A percentile compares a stretch with the other conserved stretches of the same genome.
Conservation (phyloP, 2,329 filamentous ascomycete species). For the Elsinoe batatas region DNA sequence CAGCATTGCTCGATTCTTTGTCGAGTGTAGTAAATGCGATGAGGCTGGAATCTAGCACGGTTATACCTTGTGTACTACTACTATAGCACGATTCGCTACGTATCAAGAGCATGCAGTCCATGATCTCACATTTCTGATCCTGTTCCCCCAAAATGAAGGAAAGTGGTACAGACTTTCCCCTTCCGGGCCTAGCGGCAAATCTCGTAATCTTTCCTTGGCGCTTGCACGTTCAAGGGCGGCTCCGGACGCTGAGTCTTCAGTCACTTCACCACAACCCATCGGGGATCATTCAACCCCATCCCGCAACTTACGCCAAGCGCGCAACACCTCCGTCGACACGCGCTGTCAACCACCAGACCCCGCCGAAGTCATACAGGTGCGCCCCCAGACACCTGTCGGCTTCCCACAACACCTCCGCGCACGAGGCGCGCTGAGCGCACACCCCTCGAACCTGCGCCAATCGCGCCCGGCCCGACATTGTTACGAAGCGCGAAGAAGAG, state of each 20-base stretch:
- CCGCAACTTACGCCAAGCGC: conserved; percentile 6
- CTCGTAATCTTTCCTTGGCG: conserved; percentile 4
- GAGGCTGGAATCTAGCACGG: too few species aligned
- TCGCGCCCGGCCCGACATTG: neutral
- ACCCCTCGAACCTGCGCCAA: neutral
- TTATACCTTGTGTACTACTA: neutral
- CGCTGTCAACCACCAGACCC: neutral
- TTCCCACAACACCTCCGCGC: neutral
- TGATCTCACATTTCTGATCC: too few species aligned
- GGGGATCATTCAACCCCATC: conserved; percentile 5
- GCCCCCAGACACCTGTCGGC: neutral
- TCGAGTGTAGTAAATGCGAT: too few species aligned
- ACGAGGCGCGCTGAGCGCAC: conserved; percentile 6
- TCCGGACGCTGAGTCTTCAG: neutral
- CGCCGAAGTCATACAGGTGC: neutral
- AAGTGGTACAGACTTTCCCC: neutral
- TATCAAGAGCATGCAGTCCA: too few species aligned
- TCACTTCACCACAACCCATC: neutral
- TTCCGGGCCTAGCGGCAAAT: neutral
- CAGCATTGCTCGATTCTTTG: neutral
- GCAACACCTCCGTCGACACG: neutral
- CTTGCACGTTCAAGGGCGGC: neutral
- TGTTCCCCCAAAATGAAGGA: too few species aligned
- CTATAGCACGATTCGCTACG: neutral
- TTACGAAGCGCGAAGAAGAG: neutral